Evolutionary conservation across 2,329 filamentous ascomycete species (phyloP), one percentile per base, ranked within the genome.

Genomic region (Gaeumannomyces sp.): DNA sequence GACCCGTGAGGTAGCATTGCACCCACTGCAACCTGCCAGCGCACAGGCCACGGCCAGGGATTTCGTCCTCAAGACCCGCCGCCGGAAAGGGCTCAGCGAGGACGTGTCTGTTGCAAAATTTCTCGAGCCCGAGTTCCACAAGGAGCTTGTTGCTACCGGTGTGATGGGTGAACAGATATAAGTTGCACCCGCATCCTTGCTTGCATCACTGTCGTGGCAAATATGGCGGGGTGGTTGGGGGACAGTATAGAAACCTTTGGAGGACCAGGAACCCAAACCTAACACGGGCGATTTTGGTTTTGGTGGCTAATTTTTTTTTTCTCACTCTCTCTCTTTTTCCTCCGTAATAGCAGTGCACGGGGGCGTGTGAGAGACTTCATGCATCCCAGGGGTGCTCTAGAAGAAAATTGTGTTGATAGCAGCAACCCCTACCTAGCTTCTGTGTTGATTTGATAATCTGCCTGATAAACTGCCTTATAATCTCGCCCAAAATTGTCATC

Each of bases 81-180:
- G 93, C 72, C 86, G 95, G 70, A 99, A 99, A 83, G 95, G 95
- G 1, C 77, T 99, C 67, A 94, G 92, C 68, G 95, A 98, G 80
- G 95, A 98, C 76, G 92, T 98, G 57, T 94, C 90, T 35, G 93
- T 98, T 65, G 93, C 92, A 76, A 97, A 96, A 74, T 99, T 98
- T 78, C 80, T 99, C 69, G 95, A 99, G 80, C 92, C 93, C 1
- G 95, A 98, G 76, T 87, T 98, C 67, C 96, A 96, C 79, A 88
- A 89, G 75, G 91, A 87, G 70, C 78, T 98, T 73, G 91, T 92
- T 78, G 93, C 96, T 77, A 95, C 90, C 71, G 94, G 94, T 2
- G 88, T 96, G 70, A 78, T 98, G 68, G 93, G 93, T 29, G 81
- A 82, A 27, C 67, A 64, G 14, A 25, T 29, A 27, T 61, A 61